These are phyloP conservation scores for Xylariaceae sp. DNA, from an alignment of 2,329 filamentous ascomycete genomes.

Conservation along the genomic window DNA sequence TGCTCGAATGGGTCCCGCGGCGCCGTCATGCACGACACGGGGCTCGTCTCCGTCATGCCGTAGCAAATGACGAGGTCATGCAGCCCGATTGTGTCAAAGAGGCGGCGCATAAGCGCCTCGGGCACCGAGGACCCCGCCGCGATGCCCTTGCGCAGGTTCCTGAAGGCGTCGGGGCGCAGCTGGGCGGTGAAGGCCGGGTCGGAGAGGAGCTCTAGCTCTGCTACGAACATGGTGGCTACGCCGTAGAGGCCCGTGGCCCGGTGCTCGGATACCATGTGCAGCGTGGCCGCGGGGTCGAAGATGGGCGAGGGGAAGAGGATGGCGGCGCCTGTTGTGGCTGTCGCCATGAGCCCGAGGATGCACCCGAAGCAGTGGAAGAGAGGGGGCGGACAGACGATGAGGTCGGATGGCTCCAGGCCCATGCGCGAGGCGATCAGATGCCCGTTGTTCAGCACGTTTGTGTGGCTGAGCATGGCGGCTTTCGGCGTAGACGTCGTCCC, in stretches of 20 bases:
- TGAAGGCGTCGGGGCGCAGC: constrained; percentile 30
- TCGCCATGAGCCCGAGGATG: constrained; percentile 94
- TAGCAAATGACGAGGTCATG: constrained; percentile 88
- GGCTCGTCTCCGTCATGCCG: constrained; percentile 88
- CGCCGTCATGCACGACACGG: constrained; percentile 75
- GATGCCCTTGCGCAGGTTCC: constrained; percentile 75
- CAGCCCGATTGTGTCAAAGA: constrained; percentile 72
- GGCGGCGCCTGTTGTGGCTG: constrained; percentile 70
- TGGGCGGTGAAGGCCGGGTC: constrained; percentile 33
- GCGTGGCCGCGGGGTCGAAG: constrained; percentile 72
- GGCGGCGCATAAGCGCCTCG: constrained; percentile 69
- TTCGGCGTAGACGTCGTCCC: constrained; percentile 92
- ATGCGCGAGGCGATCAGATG: constrained; percentile 78
- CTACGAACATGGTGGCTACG: constrained; percentile 91
- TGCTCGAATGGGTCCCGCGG: constrained; percentile 70
- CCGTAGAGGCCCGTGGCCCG: constrained; percentile 70
- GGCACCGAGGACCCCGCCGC: constrained; percentile 85
- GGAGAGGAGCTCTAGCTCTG: constrained; percentile 74
- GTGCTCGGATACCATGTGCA: constrained; percentile 53
- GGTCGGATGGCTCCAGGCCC: constrained; percentile 69
- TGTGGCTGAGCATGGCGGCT: constrained; percentile 83
- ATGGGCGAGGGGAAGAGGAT: constrained; percentile 84
- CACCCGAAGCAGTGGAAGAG: constrained; percentile 89
- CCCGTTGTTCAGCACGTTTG: constrained; percentile 89
- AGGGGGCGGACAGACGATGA: constrained; percentile 79